phyloP scores from a whole-genome alignment of 768 basidiomycete species.

The Lentinula lateritia region DNA sequence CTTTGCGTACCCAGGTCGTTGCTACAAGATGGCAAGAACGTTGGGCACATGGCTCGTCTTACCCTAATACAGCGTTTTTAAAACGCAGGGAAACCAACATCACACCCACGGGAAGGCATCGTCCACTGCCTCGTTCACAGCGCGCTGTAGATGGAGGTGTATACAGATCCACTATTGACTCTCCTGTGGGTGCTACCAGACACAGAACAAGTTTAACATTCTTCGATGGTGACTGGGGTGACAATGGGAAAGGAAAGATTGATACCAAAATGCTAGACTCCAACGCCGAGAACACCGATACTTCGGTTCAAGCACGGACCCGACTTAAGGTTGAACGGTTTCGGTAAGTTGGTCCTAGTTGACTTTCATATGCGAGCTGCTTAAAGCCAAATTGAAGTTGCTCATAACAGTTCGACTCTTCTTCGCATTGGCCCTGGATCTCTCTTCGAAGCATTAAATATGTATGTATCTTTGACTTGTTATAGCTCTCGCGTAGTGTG shows the following conservation, averaged over 20 bases:
- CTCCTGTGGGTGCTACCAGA: background rate
- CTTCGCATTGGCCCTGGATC: background rate
- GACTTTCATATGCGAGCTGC: background rate
- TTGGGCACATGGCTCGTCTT: slow-evolving; percentile 31
- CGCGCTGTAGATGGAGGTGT: background rate
- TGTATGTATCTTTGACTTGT: background rate
- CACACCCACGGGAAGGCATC: slow-evolving; percentile 37
- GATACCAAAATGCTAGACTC: background rate
- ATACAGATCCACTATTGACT: no score
- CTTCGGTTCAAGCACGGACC: background rate
- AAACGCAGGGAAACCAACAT: slow-evolving; percentile 43
- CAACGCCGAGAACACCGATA: background rate
- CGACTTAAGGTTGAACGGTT: background rate
- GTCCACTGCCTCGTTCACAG: background rate
- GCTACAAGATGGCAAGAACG: slow-evolving; percentile 51
- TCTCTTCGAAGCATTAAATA: background rate
- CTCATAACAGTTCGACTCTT: background rate
- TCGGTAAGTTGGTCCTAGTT: background rate
- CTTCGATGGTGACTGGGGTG: background rate
- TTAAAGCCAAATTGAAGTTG: background rate
- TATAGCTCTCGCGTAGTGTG: background rate
- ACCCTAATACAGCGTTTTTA: slow-evolving; percentile 18
- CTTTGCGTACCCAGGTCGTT: slow-evolving; percentile 33
- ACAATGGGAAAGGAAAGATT: background rate
- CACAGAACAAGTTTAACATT: background rate